phyloP scores from a whole-genome alignment of 2,329 filamentous ascomycete genomes.

The Hypoxylon sp. region DNA sequence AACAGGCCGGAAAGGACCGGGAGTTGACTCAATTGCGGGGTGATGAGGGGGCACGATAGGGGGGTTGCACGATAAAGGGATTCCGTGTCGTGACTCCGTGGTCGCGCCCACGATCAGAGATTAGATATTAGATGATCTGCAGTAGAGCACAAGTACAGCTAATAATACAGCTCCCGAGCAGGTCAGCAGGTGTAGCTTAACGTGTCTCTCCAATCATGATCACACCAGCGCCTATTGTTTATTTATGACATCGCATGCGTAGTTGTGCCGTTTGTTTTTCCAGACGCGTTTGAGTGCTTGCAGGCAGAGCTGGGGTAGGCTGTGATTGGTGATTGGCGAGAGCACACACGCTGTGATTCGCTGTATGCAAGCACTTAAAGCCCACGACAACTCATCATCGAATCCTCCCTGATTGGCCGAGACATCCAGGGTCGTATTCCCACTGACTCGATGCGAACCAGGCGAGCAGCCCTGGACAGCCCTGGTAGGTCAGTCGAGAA shows the following conservation, averaged over 20 bases:
- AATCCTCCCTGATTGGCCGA: conserved; percentile 21
- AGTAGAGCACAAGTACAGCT: conserved; percentile 10
- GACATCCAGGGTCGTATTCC: conserved; percentile 19
- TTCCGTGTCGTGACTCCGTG: conserved; percentile 10
- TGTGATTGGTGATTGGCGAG: conserved; percentile 19
- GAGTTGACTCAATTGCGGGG: conserved; percentile 21
- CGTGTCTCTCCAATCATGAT: conserved; percentile 16
- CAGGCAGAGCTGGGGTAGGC: conserved; percentile 12
- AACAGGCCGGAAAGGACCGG: conserved; percentile 6
- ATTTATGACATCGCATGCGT: conserved; percentile 9
- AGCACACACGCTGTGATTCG: conserved; percentile 20
- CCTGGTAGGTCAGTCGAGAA: too few species aligned
- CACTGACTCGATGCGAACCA: conserved; percentile 19
- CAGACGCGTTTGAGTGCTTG: conserved; percentile 32
- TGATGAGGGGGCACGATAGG: conserved; percentile 11
- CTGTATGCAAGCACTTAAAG: conserved; percentile 34
- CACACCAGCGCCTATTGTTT: conserved; percentile 7
- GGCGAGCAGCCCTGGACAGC: too few species aligned
- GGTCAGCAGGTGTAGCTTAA: conserved; percentile 18
- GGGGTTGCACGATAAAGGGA: not conserved
- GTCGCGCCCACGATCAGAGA: conserved; percentile 24
- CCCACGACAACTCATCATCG: conserved; percentile 28
- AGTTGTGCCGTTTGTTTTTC: conserved; percentile 16
- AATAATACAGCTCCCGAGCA: not conserved
- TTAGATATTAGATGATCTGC: conserved; percentile 17